Conservation (phyloP, 768 basidiomycete genomes). For the Suillus subaureus region DNA sequence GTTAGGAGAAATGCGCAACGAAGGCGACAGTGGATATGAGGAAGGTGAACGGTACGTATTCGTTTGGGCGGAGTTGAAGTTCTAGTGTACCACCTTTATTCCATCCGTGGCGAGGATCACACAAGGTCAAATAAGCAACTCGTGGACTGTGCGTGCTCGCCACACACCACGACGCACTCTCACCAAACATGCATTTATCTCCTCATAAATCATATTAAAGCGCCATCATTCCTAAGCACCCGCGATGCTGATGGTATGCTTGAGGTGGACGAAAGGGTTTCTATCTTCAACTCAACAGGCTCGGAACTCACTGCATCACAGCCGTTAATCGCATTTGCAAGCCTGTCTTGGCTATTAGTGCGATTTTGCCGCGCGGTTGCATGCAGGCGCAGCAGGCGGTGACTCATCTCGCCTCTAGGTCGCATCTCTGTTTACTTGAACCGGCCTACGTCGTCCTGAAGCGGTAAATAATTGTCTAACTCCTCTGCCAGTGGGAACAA, state of each 20-base stretch:
- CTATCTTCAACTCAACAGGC: neutral
- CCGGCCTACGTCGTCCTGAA: neutral
- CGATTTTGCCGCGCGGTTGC: conserved; percentile 1
- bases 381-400: conserved; percentile 6
- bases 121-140: conserved; percentile 34
- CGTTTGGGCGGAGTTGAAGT: conserved; percentile 37
- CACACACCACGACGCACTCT: conserved; percentile 16
- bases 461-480: neutral
- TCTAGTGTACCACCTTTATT: conserved; percentile 31
- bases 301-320: neutral
- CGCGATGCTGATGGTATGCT: neutral
- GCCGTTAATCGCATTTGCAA: conserved; percentile 5
- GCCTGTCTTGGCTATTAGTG: neutral
- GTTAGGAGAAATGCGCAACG: conserved; percentile 38
- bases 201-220: conserved; percentile 1
- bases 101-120: conserved; percentile 34
- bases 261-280: neutral
- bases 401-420: conserved; percentile 7
- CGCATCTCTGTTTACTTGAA: neutral
- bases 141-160: conserved; percentile 36
- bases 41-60: conserved; percentile 22
- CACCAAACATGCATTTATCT: conserved; percentile 4
- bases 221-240: neutral
- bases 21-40: conserved; percentile 21
- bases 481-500: neutral